Percentiles rank a stretch among this genome's conserved stretches.
Conservation (phyloP, 495 filamentous ascomycete genomes). For the Podospora sp. region DNA sequence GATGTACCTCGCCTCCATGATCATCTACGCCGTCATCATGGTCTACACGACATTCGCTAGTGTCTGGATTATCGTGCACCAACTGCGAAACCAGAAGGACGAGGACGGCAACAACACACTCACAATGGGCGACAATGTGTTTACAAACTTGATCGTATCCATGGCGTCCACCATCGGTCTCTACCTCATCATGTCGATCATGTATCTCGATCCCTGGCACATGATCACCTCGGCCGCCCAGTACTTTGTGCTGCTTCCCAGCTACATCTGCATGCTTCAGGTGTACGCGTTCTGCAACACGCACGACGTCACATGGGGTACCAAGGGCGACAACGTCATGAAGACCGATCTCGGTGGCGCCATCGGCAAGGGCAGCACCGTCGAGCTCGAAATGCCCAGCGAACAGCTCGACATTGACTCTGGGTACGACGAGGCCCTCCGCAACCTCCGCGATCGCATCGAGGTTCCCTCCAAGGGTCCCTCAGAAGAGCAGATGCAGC, state of each 20-base stretch:
- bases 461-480: slow-evolving; percentile 67
- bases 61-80: slow-evolving; percentile 81
- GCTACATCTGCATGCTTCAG: slow-evolving; percentile 95
- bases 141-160: slow-evolving; percentile 94
- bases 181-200: slow-evolving; percentile 93
- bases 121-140: slow-evolving; percentile 70
- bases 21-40: slow-evolving; percentile 93
- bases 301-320: slow-evolving; percentile 98
- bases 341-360: slow-evolving; percentile 89
- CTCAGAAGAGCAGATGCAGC: slow-evolving; percentile 82
- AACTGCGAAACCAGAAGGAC: slow-evolving; percentile 59
- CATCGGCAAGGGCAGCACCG: slow-evolving; percentile 66
- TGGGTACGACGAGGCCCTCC: slow-evolving; percentile 94
- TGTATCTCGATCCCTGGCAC: slow-evolving; percentile 99
- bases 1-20: slow-evolving; percentile 84
- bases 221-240: slow-evolving; percentile 94
- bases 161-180: slow-evolving; percentile 85
- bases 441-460: slow-evolving; percentile 91
- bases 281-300: slow-evolving; percentile 99
- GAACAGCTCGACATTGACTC: slow-evolving; percentile 98
- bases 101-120: slow-evolving; percentile 52
- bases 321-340: slow-evolving; percentile 96
- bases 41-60: slow-evolving; percentile 87
- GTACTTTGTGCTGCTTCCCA: slow-evolving; percentile 90
- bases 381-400: slow-evolving; percentile 92